Evolutionary conservation across 176 grass and related monocot genomes (phyloP), one percentile per base, ranked within the genome.

Genomic region (Hsuehochloa calcarea): DNA sequence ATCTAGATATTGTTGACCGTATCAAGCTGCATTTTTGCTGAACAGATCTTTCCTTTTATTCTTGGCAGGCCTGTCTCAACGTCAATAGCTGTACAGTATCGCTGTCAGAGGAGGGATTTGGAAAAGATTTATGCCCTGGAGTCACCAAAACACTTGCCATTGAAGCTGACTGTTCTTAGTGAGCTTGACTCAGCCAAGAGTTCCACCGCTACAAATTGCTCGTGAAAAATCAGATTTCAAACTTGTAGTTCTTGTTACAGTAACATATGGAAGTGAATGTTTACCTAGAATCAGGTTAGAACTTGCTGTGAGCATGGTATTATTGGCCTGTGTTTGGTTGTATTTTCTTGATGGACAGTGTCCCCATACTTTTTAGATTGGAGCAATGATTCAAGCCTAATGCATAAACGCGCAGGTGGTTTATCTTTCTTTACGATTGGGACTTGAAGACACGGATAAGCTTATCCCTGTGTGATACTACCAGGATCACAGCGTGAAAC

Each of bases 101-200:
- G 39, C 81, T 98, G 43, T 87, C 92, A 50, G 72, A 98, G 12
- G 74, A 89, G 54, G 79, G 56, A 54, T 98, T 95, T 34, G 72
- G 55, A 29, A 38, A 91, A 56, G 89, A 92, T 68, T 37, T 82
- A 16, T 98, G 96, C 86, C 61, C 91, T 11, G 89, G 93, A 66
- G 88, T 95, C 77, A 81, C 78, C 35, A 98, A 93, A 85, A 86
- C 89, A 80, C 91, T 95, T 69, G 96, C 96, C 11, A 65, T 95
- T 43, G 80, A 98, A 85, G 96, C 85, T 17, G 85, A 86, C 67
- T 95, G 96, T 65, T 80, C 87, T 51, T 98, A 87, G 80, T 65
- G 78, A 61, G 17, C 45, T 90, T 75, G 7, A 44, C 75, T 70
- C 65, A 40, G 50, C 22, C 38, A 26, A 35, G 17, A 8, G 44